A percentile compares a stretch with the other conserved stretches of the same genome.
Conservation (phyloP, 2,329 filamentous ascomycete species). For the Monilinia laxa region DNA sequence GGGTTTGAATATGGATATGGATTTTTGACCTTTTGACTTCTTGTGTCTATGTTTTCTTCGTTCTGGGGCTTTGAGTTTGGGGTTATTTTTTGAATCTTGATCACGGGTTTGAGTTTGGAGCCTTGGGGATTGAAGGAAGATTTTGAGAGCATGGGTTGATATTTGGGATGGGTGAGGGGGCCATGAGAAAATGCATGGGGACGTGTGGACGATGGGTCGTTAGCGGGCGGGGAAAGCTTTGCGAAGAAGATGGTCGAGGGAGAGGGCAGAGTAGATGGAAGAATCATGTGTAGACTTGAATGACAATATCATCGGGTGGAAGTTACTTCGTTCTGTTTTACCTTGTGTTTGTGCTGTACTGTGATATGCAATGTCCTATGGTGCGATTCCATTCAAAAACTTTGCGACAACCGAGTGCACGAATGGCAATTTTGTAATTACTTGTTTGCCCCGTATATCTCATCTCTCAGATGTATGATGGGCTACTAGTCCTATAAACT, state of each 20-base stretch:
- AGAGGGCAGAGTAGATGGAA: background rate
- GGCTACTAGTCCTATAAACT: no score
- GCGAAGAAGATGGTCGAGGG: background rate
- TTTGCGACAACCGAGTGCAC: background rate
- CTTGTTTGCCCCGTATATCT: no score
- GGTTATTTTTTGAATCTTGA: background rate
- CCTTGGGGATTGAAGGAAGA: background rate
- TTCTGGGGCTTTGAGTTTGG: background rate
- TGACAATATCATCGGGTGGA: constrained; percentile 17
- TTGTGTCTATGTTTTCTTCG: constrained; percentile 14
- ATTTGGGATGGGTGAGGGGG: background rate
- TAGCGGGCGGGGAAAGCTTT: background rate
- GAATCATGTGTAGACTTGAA: constrained; percentile 6
- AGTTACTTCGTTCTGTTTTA: background rate
- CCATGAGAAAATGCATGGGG: background rate
- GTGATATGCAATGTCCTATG: background rate
- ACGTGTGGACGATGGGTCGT: background rate
- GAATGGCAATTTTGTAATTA: no score
- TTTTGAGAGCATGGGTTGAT: background rate
- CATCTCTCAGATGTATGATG: no score
- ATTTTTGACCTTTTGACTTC: constrained; percentile 5
- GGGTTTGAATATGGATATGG: background rate
- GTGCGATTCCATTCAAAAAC: background rate
- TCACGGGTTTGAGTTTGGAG: background rate
- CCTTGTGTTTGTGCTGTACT: background rate